Evolutionary conservation across 1,284 basidiomycete species (phyloP).

Genomic region (Irpex lacteus): DNA sequence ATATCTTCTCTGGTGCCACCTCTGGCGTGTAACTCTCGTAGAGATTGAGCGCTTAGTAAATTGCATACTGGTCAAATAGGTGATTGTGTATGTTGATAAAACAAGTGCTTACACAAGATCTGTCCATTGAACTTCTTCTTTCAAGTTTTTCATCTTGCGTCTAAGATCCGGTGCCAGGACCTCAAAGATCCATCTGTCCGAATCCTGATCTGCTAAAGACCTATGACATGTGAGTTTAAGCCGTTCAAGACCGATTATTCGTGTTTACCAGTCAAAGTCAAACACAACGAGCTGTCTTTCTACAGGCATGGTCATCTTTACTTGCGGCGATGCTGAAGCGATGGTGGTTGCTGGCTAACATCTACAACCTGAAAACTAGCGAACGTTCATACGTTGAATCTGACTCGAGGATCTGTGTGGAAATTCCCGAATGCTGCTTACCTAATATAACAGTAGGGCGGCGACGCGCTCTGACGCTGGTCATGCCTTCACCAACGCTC

Average conservation of each 20-base stretch:
- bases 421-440: slow-evolving; percentile 20
- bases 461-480: slow-evolving; percentile 16
- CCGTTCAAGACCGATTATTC: slow-evolving; percentile 7
- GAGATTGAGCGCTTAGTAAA: slow-evolving; percentile 62
- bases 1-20: slow-evolving; percentile 77
- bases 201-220: slow-evolving; percentile 94
- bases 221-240: slow-evolving; percentile 33
- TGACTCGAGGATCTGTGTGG: not conserved
- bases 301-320: slow-evolving; percentile 33
- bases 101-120: slow-evolving; percentile 77
- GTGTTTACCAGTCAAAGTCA: slow-evolving; percentile 92
- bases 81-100: not conserved
- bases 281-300: slow-evolving; percentile 86
- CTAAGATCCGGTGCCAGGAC: slow-evolving; percentile 86
- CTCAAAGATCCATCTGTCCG: slow-evolving; percentile 95
- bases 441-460: slow-evolving; percentile 25
- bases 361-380: not conserved
- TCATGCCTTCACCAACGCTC: slow-evolving; percentile 53
- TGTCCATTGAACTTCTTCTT: slow-evolving; percentile 82
- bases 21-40: slow-evolving; percentile 67
- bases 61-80: not conserved
- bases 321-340: slow-evolving; percentile 9
- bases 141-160: slow-evolving; percentile 75
- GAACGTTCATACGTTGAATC: not conserved
- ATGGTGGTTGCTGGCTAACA: slow-evolving; percentile 7